A percentile compares a stretch with the other conserved stretches of the same genome.
phyloP scores from a whole-genome alignment of 2,329 filamentous ascomycete species.

The Paracoccidioides brasiliensis region DNA sequence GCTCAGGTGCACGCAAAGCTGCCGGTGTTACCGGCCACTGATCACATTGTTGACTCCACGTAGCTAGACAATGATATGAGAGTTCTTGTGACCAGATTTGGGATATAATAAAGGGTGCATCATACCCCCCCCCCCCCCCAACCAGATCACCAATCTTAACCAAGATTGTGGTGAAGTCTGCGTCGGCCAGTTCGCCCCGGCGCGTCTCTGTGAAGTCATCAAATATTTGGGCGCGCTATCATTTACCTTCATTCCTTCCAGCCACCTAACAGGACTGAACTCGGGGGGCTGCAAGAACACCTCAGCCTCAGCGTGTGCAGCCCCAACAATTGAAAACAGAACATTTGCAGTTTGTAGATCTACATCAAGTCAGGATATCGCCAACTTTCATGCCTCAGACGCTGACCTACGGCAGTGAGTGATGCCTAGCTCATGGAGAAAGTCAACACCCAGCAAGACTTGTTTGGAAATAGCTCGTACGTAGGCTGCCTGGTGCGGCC shows the following conservation, averaged over 20 bases:
- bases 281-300: slow-evolving; percentile 7
- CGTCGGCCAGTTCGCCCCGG: slow-evolving; percentile 11
- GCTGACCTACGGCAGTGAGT: slow-evolving; percentile 13
- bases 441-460: slow-evolving; percentile 11
- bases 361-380: slow-evolving; percentile 5
- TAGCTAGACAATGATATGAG: slow-evolving; percentile 3
- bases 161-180: slow-evolving; percentile 7
- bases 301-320: slow-evolving; percentile 1
- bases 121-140: slow-evolving; percentile 15
- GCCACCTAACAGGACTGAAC: slow-evolving; percentile 13
- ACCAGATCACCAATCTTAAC: slow-evolving; percentile 16
- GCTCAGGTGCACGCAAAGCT: slow-evolving; percentile 12
- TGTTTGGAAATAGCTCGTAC: slow-evolving; percentile 12
- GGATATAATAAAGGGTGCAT: slow-evolving; percentile 1
- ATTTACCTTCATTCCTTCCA: slow-evolving; percentile 9
- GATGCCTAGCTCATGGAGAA: slow-evolving; percentile 10
- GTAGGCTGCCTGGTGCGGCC: slow-evolving; percentile 9
- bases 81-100: neutral
- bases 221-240: slow-evolving; percentile 14
- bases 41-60: slow-evolving; percentile 5
- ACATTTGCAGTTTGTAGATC: slow-evolving; percentile 16
- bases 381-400: neutral
- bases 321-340: slow-evolving; percentile 8
- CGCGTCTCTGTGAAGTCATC: slow-evolving; percentile 11
- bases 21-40: slow-evolving; percentile 10